Conservation (phyloP, 352 stramenopile genomes). For the Phytophthora constricta region DNA sequence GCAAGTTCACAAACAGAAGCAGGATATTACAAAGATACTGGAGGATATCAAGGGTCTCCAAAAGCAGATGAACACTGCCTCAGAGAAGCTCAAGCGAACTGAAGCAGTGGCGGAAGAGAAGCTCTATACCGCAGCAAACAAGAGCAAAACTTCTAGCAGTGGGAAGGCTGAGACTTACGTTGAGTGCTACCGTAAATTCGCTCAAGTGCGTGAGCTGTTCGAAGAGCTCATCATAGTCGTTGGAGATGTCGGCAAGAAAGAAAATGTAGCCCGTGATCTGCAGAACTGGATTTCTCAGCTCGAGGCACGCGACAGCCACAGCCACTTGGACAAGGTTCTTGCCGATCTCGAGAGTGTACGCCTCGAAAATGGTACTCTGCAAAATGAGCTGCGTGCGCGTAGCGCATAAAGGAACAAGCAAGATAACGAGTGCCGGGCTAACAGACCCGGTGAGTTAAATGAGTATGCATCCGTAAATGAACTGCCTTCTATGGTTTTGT, state of each 20-base stretch:
- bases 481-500: constrained; percentile 4
- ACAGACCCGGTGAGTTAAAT: too few relatives aligned
- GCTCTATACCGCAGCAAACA: constrained; percentile 71
- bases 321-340: constrained; percentile 75
- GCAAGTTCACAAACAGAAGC: constrained; percentile 89
- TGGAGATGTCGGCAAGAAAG: constrained; percentile 75
- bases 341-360: constrained; percentile 74
- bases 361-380: constrained; percentile 71
- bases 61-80: constrained; percentile 79
- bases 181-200: constrained; percentile 88
- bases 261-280: constrained; percentile 77
- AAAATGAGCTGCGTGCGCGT: constrained; percentile 50
- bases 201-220: constrained; percentile 81
- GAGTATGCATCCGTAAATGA: too few relatives aligned
- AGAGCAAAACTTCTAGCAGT: constrained; percentile 33
- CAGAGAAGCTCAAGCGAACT: constrained; percentile 83
- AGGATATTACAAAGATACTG: constrained; percentile 85
- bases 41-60: constrained; percentile 79
- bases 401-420: constrained; percentile 5
- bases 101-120: constrained; percentile 87
- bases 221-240: constrained; percentile 79
- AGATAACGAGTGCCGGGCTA: not conserved
- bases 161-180: constrained; percentile 54
- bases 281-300: constrained; percentile 88
- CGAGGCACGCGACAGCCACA: constrained; percentile 69